phyloP scores from a whole-genome alignment of 371 early-diverging fungal species.

The Zychaea mexicana region DNA sequence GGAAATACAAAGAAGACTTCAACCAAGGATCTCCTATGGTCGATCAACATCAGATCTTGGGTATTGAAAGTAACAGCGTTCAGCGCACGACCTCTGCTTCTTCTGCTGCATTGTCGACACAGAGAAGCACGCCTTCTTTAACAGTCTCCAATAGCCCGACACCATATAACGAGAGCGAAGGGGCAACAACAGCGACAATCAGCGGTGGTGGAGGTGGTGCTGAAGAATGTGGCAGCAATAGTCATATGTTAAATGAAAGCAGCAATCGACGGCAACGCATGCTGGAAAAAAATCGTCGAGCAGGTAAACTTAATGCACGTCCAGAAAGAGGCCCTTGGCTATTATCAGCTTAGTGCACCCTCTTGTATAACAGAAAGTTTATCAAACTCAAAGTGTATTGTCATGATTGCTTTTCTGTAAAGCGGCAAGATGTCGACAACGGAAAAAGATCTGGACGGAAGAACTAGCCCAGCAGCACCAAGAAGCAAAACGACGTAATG shows the following conservation, averaged over 20 bases:
- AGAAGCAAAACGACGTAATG: neutral
- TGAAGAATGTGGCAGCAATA: neutral
- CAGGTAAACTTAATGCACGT: conserved; percentile 3
- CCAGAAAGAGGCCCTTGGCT: neutral
- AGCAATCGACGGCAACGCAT: neutral
- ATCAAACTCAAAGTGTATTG: neutral
- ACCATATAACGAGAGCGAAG: too few species aligned
- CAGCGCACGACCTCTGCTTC: neutral
- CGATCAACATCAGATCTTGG: neutral
- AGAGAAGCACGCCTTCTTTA: too few species aligned
- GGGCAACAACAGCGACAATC: too few species aligned
- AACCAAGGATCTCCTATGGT: neutral
- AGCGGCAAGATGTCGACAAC: conserved; percentile 16
- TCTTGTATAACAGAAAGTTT: neutral
- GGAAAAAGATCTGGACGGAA: conserved; percentile 16
- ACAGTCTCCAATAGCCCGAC: too few species aligned
- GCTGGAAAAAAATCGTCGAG: conserved; percentile 15
- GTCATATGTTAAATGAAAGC: neutral
- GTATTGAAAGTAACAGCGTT: too few species aligned
- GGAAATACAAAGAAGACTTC: neutral
- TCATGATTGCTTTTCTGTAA: neutral
- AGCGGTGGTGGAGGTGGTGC: too few species aligned
- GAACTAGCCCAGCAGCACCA: neutral
- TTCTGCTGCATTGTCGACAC: neutral
- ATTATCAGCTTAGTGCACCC: neutral